Percentiles rank a stretch among this genome's conserved stretches.
These are phyloP conservation scores for Diplogelasinospora grovesii DNA, from an alignment of 495 filamentous ascomycete genomes.

Conservation along the genomic window DNA sequence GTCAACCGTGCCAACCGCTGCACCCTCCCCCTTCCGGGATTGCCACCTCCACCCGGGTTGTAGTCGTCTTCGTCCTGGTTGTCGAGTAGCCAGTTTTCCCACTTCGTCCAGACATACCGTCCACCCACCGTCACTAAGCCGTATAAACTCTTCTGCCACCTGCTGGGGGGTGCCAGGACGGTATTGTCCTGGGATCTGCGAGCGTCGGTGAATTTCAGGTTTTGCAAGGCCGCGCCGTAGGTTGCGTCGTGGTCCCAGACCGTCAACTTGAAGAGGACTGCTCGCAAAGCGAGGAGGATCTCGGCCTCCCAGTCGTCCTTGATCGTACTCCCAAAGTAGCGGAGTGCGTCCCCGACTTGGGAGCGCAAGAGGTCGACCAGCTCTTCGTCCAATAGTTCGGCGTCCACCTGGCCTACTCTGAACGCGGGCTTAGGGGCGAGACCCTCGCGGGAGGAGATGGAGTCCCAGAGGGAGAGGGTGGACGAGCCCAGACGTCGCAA, in stretches of 20 bases:
- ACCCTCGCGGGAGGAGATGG: constrained; percentile 66
- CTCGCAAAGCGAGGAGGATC: constrained; percentile 69
- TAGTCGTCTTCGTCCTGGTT: constrained; percentile 62
- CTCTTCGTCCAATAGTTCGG: constrained; percentile 92
- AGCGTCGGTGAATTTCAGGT: constrained; percentile 83
- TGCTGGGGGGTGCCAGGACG: constrained; percentile 53
- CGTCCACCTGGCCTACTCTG: constrained; percentile 93
- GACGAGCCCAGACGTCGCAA: constrained; percentile 48
- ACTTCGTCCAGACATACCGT: constrained; percentile 81
- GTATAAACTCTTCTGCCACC: constrained; percentile 77
- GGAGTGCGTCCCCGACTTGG: constrained; percentile 83
- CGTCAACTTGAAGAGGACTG: constrained; percentile 83
- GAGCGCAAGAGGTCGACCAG: constrained; percentile 75
- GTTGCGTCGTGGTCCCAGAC: constrained; percentile 95
- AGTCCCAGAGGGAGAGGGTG: constrained; percentile 58
- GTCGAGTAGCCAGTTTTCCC: constrained; percentile 78
- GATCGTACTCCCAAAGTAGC: constrained; percentile 59
- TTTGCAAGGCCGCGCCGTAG: constrained; percentile 89
- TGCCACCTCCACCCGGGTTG: no score
- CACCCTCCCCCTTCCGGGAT: no score
- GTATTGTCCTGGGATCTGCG: constrained; percentile 56
- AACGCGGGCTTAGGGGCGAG: constrained; percentile 81
- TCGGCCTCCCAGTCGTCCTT: constrained; percentile 81
- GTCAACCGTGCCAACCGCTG: constrained; percentile 61
- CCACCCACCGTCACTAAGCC: constrained; percentile 82